Evolutionary conservation across 805 yeast species (phyloP).

Genomic region (Kuraishia ogatae): DNA sequence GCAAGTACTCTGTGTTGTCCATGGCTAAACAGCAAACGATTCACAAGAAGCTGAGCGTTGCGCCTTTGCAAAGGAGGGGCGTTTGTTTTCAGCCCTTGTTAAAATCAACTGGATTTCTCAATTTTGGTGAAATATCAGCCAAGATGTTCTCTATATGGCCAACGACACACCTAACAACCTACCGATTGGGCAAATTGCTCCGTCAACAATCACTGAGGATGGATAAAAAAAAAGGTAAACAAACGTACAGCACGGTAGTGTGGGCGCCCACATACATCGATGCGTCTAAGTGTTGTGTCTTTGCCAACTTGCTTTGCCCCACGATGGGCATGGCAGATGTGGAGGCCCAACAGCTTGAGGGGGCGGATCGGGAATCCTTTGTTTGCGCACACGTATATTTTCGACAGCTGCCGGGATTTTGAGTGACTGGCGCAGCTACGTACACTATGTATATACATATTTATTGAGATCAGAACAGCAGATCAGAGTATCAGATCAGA

Average conservation of each 20-base stretch:
- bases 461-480: too few species aligned
- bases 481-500: too few species aligned
- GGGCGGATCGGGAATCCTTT: too few species aligned
- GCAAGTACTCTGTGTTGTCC: conserved; percentile 27
- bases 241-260: neutral
- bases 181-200: conserved; percentile 16
- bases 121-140: too few species aligned
- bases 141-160: too few species aligned
- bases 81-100: too few species aligned
- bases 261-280: neutral
- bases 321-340: neutral
- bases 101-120: too few species aligned
- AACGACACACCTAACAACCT: conserved; percentile 9
- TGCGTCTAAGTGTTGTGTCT: neutral
- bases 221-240: neutral
- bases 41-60: neutral
- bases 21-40: conserved; percentile 10
- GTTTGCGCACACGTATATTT: too few species aligned
- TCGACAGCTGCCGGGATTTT: too few species aligned
- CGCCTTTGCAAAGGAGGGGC: neutral
- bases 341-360: neutral
- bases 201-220: conserved; percentile 12
- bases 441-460: too few species aligned
- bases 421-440: too few species aligned
- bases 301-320: neutral